Conservation (phyloP, 2,329 filamentous ascomycete species). For the Fusarium buharicum region DNA sequence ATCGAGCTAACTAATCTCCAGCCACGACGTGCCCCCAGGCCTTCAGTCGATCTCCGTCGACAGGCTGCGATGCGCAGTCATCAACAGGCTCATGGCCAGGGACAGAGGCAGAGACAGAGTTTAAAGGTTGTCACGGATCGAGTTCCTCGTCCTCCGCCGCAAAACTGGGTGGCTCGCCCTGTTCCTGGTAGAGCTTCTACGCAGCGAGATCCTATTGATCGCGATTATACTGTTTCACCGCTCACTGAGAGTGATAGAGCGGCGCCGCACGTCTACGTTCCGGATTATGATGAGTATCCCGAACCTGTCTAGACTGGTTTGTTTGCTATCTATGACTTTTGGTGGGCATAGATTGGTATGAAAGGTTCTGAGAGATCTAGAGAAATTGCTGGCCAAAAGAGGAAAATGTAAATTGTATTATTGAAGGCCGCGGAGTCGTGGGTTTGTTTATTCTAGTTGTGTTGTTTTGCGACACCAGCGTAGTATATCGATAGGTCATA, state of each 20-base stretch:
- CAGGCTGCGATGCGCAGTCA: background rate
- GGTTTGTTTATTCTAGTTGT: no score
- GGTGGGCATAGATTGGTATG: background rate
- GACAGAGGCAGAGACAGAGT: background rate
- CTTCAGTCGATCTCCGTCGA: background rate
- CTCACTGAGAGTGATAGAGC: constrained; percentile 13
- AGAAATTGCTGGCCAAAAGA: no score
- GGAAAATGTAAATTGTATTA: no score
- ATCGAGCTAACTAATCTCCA: constrained; percentile 14
- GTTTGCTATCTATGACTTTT: background rate
- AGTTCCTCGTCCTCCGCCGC: background rate
- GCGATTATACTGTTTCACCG: constrained; percentile 8
- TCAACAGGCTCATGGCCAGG: background rate
- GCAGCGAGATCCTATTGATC: background rate
- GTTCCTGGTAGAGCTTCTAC: background rate
- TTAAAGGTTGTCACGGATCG: constrained; percentile 3
- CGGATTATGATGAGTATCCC: constrained; percentile 6
- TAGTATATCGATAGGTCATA: no score
- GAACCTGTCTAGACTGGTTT: background rate
- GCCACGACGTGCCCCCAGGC: background rate
- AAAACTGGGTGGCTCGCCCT: background rate
- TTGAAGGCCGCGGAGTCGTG: no score
- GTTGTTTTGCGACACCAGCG: no score
- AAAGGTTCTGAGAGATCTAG: background rate
- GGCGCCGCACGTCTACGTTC: constrained; percentile 1